These are phyloP conservation scores for Colletotrichum tamarilloi DNA, from an alignment of 2,329 filamentous ascomycete genomes.

Conservation along the genomic window DNA sequence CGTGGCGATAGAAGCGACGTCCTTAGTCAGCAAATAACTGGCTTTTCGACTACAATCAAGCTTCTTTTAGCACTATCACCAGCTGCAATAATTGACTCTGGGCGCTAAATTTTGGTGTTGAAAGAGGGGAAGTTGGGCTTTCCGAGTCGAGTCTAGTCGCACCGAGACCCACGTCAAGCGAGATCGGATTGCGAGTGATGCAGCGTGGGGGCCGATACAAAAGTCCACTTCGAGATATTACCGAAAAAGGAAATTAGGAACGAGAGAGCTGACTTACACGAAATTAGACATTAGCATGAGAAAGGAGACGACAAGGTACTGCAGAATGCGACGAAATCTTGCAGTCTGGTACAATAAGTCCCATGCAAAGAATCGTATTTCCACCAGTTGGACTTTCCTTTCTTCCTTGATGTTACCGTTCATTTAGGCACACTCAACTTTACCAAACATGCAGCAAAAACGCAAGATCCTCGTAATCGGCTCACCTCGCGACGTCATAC, in stretches of 20 bases:
- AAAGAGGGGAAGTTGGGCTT: constrained; percentile 24
- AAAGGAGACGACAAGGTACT: too few relatives aligned
- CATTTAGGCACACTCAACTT: not conserved
- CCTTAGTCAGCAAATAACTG: not conserved
- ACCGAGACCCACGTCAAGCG: constrained; percentile 13
- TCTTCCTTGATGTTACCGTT: not conserved
- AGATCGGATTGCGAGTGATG: constrained; percentile 13
- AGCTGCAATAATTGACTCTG: not conserved
- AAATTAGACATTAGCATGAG: not conserved
- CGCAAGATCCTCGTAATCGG: constrained; percentile 16
- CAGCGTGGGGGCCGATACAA: not conserved
- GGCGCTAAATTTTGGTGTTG: constrained; percentile 13
- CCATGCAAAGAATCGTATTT: not conserved
- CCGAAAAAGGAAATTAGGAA: constrained; percentile 6
- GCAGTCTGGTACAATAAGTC: not conserved
- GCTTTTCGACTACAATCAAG: not conserved
- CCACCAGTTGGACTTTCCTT: not conserved
- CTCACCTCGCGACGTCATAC: not conserved
- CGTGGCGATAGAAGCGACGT: not conserved
- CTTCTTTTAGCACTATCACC: not conserved
- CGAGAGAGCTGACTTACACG: not conserved
- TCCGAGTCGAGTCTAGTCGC: not conserved
- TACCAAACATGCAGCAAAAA: not conserved
- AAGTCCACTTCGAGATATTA: not conserved
- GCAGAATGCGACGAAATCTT: not conserved